Evolutionary conservation across 2,329 filamentous ascomycete species (phyloP).

Genomic region (Pseudogymnoascus sp.): DNA sequence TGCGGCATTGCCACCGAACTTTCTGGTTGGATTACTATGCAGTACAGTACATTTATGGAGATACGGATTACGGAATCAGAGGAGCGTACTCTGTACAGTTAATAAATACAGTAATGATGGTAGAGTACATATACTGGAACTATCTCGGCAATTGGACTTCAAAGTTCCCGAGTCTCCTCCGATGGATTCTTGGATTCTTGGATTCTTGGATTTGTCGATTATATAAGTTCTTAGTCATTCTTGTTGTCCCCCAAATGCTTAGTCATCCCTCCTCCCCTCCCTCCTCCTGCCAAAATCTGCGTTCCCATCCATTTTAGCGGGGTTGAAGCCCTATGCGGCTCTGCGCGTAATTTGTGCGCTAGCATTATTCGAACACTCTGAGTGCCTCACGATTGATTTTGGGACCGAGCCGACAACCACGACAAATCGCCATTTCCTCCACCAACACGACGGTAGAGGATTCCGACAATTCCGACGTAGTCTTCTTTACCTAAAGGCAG

Average conservation of each 20-base stretch:
- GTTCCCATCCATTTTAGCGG: constrained; percentile 6
- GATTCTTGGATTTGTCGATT: background rate
- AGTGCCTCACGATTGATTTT: constrained; percentile 14
- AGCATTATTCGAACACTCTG: constrained; percentile 10
- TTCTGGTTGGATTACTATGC: background rate
- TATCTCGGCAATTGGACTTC: background rate
- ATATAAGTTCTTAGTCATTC: background rate
- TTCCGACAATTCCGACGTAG: constrained; percentile 27
- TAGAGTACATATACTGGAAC: background rate
- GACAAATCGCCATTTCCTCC: constrained; percentile 28
- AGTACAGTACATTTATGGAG: background rate
- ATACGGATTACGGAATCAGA: background rate
- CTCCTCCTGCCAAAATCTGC: background rate
- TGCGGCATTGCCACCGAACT: background rate
- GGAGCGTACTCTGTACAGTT: background rate
- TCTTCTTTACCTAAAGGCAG: constrained; percentile 29
- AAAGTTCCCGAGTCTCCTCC: background rate
- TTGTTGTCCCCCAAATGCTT: background rate
- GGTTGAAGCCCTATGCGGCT: constrained; percentile 13
- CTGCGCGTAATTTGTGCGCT: constrained; percentile 11
- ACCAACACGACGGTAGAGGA: constrained; percentile 32
- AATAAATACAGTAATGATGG: no score
- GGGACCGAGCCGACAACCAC: constrained; percentile 21
- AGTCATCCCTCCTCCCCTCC: background rate
- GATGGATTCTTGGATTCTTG: background rate